These are phyloP conservation scores for Thymus quinquecostatus DNA, from an alignment of 257 asterid species.

Conservation along the genomic window DNA sequence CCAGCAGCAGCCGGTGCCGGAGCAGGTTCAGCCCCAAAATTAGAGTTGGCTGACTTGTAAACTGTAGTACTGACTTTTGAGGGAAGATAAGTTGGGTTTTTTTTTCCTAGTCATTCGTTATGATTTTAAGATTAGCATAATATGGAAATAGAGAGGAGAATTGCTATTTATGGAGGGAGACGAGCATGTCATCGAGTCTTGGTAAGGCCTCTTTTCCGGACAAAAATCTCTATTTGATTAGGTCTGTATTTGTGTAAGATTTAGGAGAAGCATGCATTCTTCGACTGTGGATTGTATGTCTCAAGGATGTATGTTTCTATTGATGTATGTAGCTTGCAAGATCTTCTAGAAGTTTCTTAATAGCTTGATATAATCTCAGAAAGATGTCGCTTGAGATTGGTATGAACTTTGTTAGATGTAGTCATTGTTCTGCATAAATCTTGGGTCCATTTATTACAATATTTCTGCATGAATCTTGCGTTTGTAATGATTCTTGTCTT, in stretches of 20 bases:
- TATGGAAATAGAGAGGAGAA: conserved; percentile 11
- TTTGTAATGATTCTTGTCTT: too few species aligned
- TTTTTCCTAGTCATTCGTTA: conserved; percentile 13
- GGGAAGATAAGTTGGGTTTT: conserved; percentile 20
- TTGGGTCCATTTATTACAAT: conserved; percentile 1
- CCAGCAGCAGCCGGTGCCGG: conserved; percentile 19
- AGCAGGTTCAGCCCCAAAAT: conserved; percentile 32
- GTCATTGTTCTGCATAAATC: background rate
- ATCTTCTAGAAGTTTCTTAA: conserved; percentile 24
- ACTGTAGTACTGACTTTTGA: conserved; percentile 40
- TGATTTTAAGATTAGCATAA: conserved; percentile 23
- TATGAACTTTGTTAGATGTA: conserved; percentile 1
- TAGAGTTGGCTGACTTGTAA: conserved; percentile 37
- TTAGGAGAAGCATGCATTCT: conserved; percentile 23
- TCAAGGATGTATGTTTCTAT: conserved; percentile 9
- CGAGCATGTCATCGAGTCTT: conserved; percentile 31
- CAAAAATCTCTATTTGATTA: conserved; percentile 26
- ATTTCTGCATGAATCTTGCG: background rate
- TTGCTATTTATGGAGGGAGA: conserved; percentile 32
- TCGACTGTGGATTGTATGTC: conserved; percentile 5
- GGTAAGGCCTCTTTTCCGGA: conserved; percentile 29
- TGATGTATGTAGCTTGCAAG: conserved; percentile 31
- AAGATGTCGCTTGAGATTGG: conserved; percentile 29
- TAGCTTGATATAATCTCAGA: conserved; percentile 13
- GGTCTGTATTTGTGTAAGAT: conserved; percentile 27